phyloP scores from a whole-genome alignment of 1,139 yeast genomes.

The Magnusiomyces paraingens region DNA sequence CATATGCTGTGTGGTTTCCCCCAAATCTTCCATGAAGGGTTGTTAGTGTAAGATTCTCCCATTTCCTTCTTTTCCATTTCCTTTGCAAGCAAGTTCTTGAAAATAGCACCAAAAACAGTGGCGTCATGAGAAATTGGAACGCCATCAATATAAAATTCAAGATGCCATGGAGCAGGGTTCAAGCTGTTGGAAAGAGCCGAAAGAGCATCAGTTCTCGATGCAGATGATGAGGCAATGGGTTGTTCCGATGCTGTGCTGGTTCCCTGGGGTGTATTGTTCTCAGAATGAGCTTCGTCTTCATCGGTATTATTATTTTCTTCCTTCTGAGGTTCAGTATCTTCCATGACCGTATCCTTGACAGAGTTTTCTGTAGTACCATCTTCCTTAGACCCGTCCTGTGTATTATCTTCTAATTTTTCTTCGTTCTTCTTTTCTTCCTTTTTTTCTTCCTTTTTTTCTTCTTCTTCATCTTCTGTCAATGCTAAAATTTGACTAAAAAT shows the following conservation, averaged over 20 bases:
- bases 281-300: conserved; percentile 6
- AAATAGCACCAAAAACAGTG: conserved; percentile 76
- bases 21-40: conserved; percentile 55
- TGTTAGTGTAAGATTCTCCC: conserved; percentile 19
- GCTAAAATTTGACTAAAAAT: conserved; percentile 1
- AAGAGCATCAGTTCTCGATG: background rate
- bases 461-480: background rate
- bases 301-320: background rate
- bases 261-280: background rate
- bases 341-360: background rate
- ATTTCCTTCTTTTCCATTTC: conserved; percentile 9
- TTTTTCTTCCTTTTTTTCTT: conserved; percentile 6
- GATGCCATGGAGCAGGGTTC: conserved; percentile 33
- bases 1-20: conserved; percentile 46
- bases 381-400: background rate
- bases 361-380: background rate
- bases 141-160: conserved; percentile 60
- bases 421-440: background rate
- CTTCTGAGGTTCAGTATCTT: background rate
- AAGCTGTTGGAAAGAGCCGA: conserved; percentile 18
- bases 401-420: background rate
- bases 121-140: conserved; percentile 60
- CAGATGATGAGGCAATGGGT: background rate
- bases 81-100: conserved; percentile 43
- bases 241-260: background rate